Evolutionary conservation across 164 flowering plant species (phyloP).

Genomic region (Chimonanthus praecox): DNA sequence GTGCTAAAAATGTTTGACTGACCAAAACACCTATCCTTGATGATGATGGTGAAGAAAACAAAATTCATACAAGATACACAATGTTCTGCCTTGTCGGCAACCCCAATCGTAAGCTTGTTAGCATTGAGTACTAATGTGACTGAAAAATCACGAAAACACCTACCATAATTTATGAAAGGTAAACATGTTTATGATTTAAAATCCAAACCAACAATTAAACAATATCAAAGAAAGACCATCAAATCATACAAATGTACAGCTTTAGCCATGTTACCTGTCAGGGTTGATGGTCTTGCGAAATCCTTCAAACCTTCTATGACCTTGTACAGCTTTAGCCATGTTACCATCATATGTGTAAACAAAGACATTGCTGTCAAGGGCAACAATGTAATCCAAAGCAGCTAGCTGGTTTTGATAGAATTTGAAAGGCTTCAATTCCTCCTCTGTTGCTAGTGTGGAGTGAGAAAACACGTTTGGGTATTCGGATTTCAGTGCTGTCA

Average conservation of each 20-base stretch:
- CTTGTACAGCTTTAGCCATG: slow-evolving; percentile 97
- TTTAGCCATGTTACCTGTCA: slow-evolving; percentile 41
- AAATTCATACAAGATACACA: too few species aligned
- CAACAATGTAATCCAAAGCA: slow-evolving; percentile 79
- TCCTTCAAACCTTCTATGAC: slow-evolving; percentile 82
- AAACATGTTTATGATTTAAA: not conserved
- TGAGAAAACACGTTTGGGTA: slow-evolving; percentile 77
- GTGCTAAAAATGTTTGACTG: not conserved
- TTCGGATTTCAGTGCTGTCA: slow-evolving; percentile 48
- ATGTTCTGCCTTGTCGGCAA: not conserved
- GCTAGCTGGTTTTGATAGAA: slow-evolving; percentile 75
- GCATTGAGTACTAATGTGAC: not conserved
- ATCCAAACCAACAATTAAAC: not conserved
- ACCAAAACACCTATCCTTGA: not conserved
- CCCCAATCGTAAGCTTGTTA: not conserved
- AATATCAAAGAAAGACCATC: not conserved
- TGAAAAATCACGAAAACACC: not conserved
- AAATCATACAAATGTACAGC: not conserved
- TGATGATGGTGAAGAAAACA: not conserved
- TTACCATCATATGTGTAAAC: slow-evolving; percentile 88
- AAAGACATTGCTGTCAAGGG: slow-evolving; percentile 85
- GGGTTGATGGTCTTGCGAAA: slow-evolving; percentile 78
- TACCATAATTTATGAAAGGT: not conserved
- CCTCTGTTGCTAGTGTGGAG: slow-evolving; percentile 62
- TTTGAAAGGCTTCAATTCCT: slow-evolving; percentile 58